These are phyloP conservation scores for Heliocybe sulcata DNA, from an alignment of 1,284 basidiomycete species.

Conservation along the genomic window DNA sequence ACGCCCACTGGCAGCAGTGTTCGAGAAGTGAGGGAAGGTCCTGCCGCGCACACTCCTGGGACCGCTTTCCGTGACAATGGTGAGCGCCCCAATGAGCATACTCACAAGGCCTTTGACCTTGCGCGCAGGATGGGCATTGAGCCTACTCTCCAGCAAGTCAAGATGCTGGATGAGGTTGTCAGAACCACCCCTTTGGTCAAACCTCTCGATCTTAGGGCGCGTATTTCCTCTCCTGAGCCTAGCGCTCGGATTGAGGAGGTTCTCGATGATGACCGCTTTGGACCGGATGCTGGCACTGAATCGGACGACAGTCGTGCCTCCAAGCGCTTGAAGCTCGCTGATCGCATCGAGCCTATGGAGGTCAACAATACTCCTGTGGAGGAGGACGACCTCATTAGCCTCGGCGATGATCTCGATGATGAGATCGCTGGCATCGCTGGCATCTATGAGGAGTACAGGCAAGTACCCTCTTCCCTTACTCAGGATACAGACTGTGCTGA, in stretches of 20 bases:
- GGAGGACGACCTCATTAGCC: neutral
- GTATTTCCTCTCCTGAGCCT: too few relatives aligned
- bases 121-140: neutral
- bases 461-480: neutral
- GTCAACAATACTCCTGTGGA: neutral
- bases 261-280: neutral
- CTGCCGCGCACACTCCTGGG: neutral
- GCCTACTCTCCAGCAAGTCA: neutral
- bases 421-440: neutral
- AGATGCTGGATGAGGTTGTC: neutral
- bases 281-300: neutral
- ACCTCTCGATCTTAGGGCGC: too few relatives aligned
- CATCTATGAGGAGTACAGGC: neutral
- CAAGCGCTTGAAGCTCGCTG: neutral
- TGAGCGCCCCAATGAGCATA: neutral
- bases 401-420: neutral
- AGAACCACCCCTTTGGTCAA: too few relatives aligned
- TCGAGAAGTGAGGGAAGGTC: neutral
- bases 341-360: neutral
- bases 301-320: neutral
- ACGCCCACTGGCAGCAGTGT: neutral
- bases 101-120: neutral
- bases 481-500: too few relatives aligned
- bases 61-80: neutral
- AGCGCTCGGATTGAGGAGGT: neutral